Conservation (phyloP, 306 rosid species). For the Bauhinia variegata region DNA sequence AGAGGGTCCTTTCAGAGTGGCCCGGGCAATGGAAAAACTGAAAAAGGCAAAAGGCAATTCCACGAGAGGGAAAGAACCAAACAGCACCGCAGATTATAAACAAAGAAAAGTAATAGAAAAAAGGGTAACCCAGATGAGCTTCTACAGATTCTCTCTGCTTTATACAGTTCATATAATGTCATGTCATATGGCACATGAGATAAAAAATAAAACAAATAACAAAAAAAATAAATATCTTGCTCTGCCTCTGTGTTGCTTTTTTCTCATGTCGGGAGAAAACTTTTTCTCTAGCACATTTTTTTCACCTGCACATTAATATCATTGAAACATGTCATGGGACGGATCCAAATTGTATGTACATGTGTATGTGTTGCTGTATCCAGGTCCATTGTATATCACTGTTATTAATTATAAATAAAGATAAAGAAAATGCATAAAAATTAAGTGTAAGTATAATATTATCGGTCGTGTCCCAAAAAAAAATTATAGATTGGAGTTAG, state of each 20-base stretch:
- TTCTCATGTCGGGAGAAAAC: constrained; percentile 15
- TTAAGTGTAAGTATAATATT: no score
- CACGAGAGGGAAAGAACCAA: constrained; percentile 47
- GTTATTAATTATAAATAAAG: no score
- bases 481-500: no score
- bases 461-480: no score
- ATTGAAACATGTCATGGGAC: no score
- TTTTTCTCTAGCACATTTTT: neutral
- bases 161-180: constrained; percentile 42
- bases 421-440: no score
- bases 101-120: constrained; percentile 18
- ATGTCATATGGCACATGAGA: constrained; percentile 38
- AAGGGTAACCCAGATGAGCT: constrained; percentile 28
- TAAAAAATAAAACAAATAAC: neutral
- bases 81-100: constrained; percentile 41
- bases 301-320: neutral
- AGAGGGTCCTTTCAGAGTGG: neutral
- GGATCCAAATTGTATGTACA: no score
- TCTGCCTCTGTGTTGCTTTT: constrained; percentile 23
- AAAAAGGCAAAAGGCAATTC: constrained; percentile 20
- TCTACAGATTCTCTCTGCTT: constrained; percentile 53
- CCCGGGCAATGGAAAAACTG: neutral
- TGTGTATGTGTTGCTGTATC: no score
- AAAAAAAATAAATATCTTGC: neutral
- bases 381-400: no score